A percentile compares a stretch with the other conserved stretches of the same genome.
These are phyloP conservation scores for Gossypium arboreum DNA, from an alignment of 345 rosid species.

Conservation along the genomic window DNA sequence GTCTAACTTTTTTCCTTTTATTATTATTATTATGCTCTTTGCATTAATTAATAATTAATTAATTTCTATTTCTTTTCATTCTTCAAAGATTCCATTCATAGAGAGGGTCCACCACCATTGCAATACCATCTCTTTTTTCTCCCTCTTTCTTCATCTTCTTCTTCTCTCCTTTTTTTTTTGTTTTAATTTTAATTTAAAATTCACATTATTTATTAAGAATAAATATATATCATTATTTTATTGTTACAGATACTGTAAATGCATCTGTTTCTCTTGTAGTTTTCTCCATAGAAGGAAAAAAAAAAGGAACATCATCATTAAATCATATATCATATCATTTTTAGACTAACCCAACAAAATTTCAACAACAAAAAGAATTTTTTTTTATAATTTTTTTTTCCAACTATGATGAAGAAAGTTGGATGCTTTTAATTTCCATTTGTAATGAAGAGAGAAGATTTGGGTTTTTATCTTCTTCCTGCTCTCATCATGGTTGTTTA, in stretches of 20 bases:
- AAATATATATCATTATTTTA: not conserved
- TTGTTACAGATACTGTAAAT: not conserved
- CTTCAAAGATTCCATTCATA: conserved; percentile 16
- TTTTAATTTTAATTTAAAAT: not conserved
- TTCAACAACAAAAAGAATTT: not conserved
- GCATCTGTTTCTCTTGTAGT: conserved; percentile 2
- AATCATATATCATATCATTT: conserved; percentile 3
- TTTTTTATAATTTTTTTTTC: not conserved
- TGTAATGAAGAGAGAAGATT: conserved; percentile 20
- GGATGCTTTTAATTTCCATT: conserved; percentile 17
- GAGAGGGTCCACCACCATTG: conserved; percentile 10
- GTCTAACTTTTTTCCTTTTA: conserved; percentile 12
- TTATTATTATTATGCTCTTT: not conserved
- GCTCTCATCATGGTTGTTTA: conserved; percentile 30
- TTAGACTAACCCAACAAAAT: not conserved
- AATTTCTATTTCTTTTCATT: not conserved
- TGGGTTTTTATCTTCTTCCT: not conserved
- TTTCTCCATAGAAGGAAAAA: not conserved
- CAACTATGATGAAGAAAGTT: not conserved
- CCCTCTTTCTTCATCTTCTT: not conserved
- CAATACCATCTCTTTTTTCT: not conserved
- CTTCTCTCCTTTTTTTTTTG: not conserved
- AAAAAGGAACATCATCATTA: not conserved
- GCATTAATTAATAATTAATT: not conserved
- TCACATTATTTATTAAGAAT: too few relatives aligned